These are phyloP conservation scores for Bruguiera parviflora DNA, from an alignment of 345 rosid genomes.

Conservation along the genomic window DNA sequence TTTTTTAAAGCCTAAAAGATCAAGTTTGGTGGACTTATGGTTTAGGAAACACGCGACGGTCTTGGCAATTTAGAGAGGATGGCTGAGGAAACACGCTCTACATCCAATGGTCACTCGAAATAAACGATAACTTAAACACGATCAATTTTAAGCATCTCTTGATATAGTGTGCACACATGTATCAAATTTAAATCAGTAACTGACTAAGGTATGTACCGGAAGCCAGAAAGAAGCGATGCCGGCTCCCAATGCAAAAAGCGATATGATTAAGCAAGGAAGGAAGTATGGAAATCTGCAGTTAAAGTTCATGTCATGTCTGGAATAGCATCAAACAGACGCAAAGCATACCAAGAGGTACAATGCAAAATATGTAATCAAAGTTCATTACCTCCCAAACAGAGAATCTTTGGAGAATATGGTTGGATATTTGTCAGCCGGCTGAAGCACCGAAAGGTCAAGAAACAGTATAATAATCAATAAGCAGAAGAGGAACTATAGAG, in stretches of 20 bases:
- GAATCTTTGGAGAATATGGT: conserved; percentile 9
- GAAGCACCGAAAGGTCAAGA: not conserved
- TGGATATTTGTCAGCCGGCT: conserved; percentile 18
- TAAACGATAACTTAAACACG: too few species aligned
- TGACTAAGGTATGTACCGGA: conserved; percentile 46
- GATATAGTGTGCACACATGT: too few species aligned
- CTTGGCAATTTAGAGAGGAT: too few species aligned
- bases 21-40: too few species aligned
- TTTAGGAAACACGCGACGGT: too few species aligned
- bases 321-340: not conserved
- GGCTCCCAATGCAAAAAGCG: conserved; percentile 53
- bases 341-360: not conserved
- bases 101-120: too few species aligned
- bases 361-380: not conserved
- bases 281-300: conserved; percentile 12
- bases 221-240: conserved; percentile 54
- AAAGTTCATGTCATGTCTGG: not conserved
- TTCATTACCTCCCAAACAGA: conserved; percentile 6
- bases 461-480: not conserved
- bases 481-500: not conserved
- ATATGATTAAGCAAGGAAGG: conserved; percentile 31
- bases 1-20: too few species aligned
- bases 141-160: too few species aligned
- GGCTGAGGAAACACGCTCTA: too few species aligned
- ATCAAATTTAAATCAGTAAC: too few species aligned